A percentile compares a stretch with the other conserved stretches of the same genome.
Conservation (phyloP, 495 filamentous ascomycete genomes). For the Aspergillus heteromorphus region DNA sequence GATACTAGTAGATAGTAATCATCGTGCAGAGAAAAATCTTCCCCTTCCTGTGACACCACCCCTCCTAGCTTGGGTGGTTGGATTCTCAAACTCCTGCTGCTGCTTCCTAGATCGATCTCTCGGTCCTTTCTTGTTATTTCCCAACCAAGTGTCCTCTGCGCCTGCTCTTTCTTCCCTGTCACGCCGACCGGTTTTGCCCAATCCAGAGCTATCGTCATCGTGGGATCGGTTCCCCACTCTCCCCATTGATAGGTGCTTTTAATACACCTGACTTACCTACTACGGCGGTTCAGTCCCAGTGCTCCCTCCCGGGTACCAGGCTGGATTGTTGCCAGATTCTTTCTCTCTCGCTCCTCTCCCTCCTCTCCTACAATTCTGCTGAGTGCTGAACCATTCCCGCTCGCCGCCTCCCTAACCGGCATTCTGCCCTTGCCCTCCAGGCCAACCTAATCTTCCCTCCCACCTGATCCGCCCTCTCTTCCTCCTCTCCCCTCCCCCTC, state of each 20-base stretch:
- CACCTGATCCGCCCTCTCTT: conserved; percentile 13
- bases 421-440: conserved; percentile 19
- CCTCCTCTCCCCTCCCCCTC: conserved; percentile 5
- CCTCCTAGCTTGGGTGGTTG: neutral
- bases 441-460: conserved; percentile 6
- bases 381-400: conserved; percentile 14
- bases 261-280: neutral
- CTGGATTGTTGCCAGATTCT: neutral
- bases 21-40: neutral
- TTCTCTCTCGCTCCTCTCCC: neutral
- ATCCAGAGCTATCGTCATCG: conserved; percentile 2
- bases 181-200: neutral
- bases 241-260: neutral
- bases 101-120: too few species aligned
- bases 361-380: neutral
- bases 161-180: too few species aligned
- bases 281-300: neutral
- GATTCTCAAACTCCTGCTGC: neutral
- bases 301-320: neutral
- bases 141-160: too few species aligned
- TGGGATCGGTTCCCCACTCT: neutral
- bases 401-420: conserved; percentile 18
- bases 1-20: neutral
- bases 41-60: conserved; percentile 2
- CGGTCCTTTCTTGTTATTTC: neutral